Base-by-base conservation (phyloP, 2,329 filamentous ascomycete species). In the Hymenoscyphus fraxineus region DNA sequence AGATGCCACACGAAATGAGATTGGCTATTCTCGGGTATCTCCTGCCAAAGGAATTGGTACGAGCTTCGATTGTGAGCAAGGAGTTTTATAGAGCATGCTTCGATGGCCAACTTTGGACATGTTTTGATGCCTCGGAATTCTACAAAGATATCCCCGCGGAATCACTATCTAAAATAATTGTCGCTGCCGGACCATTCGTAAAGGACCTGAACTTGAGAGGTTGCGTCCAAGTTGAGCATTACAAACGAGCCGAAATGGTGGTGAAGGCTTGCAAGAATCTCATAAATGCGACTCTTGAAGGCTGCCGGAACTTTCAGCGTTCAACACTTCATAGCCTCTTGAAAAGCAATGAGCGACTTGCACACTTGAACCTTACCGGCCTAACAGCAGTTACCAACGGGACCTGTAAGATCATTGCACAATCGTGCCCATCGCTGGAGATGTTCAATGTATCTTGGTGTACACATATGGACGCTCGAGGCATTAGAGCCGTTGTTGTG, bases 381-480 rank as follows among this genome's bases (percentile, higher is more conserved):
- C 82, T 98, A 66, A 81, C 86, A 1, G 88, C 88, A 13, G 90
- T 93, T 15, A 92, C 89, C 38, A 96, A 97, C 74, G 85, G 86
- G 27, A 91, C 92, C 0, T 93, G 96, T 85, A 91, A 89, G 73
- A 92, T 96, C 65, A 89, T 99, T 65, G 88, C 91, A 0, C 83
- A 89, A 61, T 88, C 89, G 47, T 98, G 94, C 72, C 87, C 88
- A 1, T 87, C 89, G 59, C 81, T 99, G n/a, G 88, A 96, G 76
- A 83, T 85, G 63, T 83, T 98, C 69, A 96, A 97, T 72, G 85
- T 98, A 22, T 96, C 93, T 0, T 98, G 94, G 92, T 99, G 95
- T 79, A 88, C 88, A 69, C 89, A 92, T 66, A 87, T 97, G 74
- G 89, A 95, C 73, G 89, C 91, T 9, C 81, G 85, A 13, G 93